A percentile compares a stretch with the other conserved stretches of the same genome.
Evolutionary conservation across 2,329 filamentous ascomycete species (phyloP).

Genomic region (Seiridium cupressi): DNA sequence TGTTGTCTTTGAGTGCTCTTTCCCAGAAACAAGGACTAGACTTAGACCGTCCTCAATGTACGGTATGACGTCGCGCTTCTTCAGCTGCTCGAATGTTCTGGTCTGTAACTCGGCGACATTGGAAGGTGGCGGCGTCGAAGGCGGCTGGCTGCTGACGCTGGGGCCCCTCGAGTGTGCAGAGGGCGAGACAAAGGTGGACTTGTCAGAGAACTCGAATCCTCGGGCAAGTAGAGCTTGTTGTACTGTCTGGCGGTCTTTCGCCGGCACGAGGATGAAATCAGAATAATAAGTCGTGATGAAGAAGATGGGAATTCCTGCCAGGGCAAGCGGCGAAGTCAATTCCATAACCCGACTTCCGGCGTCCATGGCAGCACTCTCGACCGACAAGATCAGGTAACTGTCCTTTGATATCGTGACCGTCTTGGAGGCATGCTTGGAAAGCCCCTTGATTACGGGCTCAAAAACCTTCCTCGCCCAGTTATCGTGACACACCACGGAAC

Average conservation of each 20-base stretch:
- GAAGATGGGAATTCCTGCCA: constrained; percentile 94
- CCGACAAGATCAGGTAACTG: constrained; percentile 83
- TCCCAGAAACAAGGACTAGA: constrained; percentile 79
- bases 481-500: constrained; percentile 84
- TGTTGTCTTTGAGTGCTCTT: constrained; percentile 35
- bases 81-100: constrained; percentile 82
- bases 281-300: constrained; percentile 99
- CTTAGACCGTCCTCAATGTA: constrained; percentile 66
- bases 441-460: constrained; percentile 62
- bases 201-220: constrained; percentile 81
- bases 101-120: constrained; percentile 76
- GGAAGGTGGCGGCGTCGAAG: constrained; percentile 73
- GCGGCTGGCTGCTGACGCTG: constrained; percentile 39
- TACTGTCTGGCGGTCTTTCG: constrained; percentile 70
- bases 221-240: constrained; percentile 72
- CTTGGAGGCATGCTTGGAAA: constrained; percentile 53
- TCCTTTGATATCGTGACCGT: constrained; percentile 75
- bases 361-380: constrained; percentile 86
- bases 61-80: constrained; percentile 71
- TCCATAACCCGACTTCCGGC: constrained; percentile 90
- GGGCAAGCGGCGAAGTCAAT: constrained; percentile 82
- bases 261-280: constrained; percentile 91
- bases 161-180: constrained; percentile 35
- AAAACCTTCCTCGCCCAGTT: constrained; percentile 75
- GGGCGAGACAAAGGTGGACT: constrained; percentile 65